Percentiles rank a stretch among this genome's conserved stretches.
phyloP scores from a whole-genome alignment of 495 filamentous ascomycete species.

The Daldinia childiae region DNA sequence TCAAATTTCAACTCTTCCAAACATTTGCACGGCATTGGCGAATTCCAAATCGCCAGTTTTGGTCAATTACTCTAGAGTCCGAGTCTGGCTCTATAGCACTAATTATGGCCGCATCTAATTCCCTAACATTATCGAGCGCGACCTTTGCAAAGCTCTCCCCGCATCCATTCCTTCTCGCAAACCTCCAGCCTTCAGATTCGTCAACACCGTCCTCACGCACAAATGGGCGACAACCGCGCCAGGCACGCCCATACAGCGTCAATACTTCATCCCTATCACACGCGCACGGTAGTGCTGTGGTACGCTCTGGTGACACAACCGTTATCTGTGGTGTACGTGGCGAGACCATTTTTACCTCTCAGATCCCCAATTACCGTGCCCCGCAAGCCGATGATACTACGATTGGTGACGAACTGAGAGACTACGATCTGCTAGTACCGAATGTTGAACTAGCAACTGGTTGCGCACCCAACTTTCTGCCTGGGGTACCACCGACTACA shows the following conservation, averaged over 20 bases:
- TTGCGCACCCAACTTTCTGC: constrained; percentile 83
- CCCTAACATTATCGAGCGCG: constrained; percentile 76
- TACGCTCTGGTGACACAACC: constrained; percentile 87
- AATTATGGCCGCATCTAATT: constrained; percentile 42
- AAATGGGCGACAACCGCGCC: constrained; percentile 75
- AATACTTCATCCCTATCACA: constrained; percentile 86
- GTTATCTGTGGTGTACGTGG: constrained; percentile 90
- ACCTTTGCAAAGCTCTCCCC: constrained; percentile 93
- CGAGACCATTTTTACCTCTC: constrained; percentile 78
- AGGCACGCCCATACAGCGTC: constrained; percentile 73
- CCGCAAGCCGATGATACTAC: constrained; percentile 18
- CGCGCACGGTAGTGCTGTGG: constrained; percentile 86
- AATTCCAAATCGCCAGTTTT: background rate
- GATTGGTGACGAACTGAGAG: constrained; percentile 53
- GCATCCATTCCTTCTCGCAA: constrained; percentile 85
- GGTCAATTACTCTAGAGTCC: background rate
- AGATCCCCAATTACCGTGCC: constrained; percentile 72
- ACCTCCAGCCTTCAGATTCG: constrained; percentile 71
- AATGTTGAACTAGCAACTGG: constrained; percentile 92
- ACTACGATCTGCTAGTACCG: constrained; percentile 82
- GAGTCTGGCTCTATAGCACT: background rate
- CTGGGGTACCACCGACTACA: constrained; percentile 79
- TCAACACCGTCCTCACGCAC: constrained; percentile 69
- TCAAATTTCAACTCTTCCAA: constrained; percentile 37
- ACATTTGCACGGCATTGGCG: constrained; percentile 12